These are phyloP conservation scores for Ophiostoma australiae DNA, from an alignment of 2,329 filamentous ascomycete genomes.

Conservation along the genomic window DNA sequence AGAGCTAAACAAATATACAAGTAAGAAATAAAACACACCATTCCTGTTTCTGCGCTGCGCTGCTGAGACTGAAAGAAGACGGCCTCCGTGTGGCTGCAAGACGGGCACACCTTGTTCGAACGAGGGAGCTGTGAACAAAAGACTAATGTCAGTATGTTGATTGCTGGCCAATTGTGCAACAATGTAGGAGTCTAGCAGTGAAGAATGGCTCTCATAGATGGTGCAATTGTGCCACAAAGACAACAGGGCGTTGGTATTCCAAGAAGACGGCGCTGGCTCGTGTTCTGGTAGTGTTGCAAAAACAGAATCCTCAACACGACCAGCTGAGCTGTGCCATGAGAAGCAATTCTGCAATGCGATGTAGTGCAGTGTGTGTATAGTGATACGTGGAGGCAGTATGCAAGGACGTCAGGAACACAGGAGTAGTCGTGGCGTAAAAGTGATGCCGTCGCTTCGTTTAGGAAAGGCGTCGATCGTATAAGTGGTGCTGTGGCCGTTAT, in stretches of 20 bases:
- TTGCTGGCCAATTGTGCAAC: neutral
- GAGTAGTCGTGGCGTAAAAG: neutral
- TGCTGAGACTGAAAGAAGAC: slow-evolving; percentile 99
- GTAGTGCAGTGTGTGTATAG: neutral
- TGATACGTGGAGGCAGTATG: neutral
- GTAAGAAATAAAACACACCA: slow-evolving; percentile 63
- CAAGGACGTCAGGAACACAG: neutral
- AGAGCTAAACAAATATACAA: slow-evolving; percentile 10
- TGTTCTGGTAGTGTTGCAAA: neutral
- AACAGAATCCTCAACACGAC: neutral
- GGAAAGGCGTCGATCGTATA: neutral
- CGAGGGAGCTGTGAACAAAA: slow-evolving; percentile 68
- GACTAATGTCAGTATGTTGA: slow-evolving; percentile 35
- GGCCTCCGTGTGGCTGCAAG: slow-evolving; percentile 79
- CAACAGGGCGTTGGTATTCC: neutral
- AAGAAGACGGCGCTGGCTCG: slow-evolving; percentile 3
- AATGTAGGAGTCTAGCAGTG: neutral
- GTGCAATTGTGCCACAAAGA: neutral
- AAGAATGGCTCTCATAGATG: neutral
- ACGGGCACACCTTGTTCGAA: slow-evolving; percentile 77
- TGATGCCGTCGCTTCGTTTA: neutral
- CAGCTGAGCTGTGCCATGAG: neutral
- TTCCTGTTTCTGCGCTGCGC: slow-evolving; percentile 92
- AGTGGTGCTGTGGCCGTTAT: neutral
- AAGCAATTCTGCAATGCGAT: neutral